Base-by-base conservation (phyloP, 2,329 filamentous ascomycete genomes). In the Clarireedia paspali region DNA sequence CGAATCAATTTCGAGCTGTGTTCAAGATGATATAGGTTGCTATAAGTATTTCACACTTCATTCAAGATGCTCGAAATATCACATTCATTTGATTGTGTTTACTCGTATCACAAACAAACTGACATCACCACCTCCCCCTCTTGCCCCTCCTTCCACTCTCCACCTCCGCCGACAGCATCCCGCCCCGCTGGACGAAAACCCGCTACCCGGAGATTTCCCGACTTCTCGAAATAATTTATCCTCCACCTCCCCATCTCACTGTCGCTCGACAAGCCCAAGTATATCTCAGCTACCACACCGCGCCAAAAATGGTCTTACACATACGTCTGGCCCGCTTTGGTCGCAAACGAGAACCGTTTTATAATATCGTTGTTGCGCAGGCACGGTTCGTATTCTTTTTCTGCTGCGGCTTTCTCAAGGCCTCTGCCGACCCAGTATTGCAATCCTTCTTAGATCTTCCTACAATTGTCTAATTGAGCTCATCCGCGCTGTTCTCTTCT, bases 361-460 rank as follows among this genome's bases (percentile, higher is more conserved):
- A 96, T 80, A 99, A 99, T 76, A 96, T 99, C 62, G 90, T 97
- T 63, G 89, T 99, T 62, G 83, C 91, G 15, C 92, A 97, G 68
- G 91, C 91, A 47, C 85, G 91, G 89, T 95, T 81, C 62, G 78
- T 61, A 34, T 48, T 27, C 14, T 45, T 36, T 15, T 20, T 12
- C 30, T 5, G 15, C 26, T 17, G 12, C 30, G 17, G 2, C 9
- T 20, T 48, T 24, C 17, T 20, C 23, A 6, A 6, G 14, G 3
- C 6, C 36, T 6, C 12, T 15, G 12, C 3, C 30, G 30, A 12
- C 30, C 30, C 30, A 12, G 24, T 20, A 4, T 24, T 14, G 2
- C 4, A 10, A 4, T 36, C 15, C 14, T 24, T 27, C 27, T 12
- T 12, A 34, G 30, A 34, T 12, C 30, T 34, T 34, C 30, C 30